phyloP scores from a whole-genome alignment of 768 basidiomycete genomes.

The Phlebiopsis gigantea region DNA sequence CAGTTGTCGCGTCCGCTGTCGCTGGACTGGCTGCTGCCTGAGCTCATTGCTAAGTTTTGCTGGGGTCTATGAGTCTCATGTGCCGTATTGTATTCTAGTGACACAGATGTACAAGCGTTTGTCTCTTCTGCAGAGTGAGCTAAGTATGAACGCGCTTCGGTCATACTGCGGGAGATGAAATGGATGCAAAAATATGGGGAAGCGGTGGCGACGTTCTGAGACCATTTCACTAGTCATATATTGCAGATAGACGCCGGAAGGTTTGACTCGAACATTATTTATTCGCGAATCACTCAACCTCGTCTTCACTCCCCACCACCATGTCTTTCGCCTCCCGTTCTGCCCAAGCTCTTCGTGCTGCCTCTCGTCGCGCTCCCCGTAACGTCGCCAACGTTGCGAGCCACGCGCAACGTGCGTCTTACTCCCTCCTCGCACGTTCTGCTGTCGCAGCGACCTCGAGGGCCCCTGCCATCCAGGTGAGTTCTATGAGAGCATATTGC shows the following conservation, averaged over 20 bases:
- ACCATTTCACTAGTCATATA: not conserved
- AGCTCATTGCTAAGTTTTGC: no score
- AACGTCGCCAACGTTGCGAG: slow-evolving; percentile 33
- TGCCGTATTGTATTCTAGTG: no score
- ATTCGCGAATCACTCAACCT: not conserved
- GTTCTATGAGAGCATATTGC: slow-evolving; percentile 16
- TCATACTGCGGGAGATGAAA: not conserved
- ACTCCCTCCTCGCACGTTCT: slow-evolving; percentile 52
- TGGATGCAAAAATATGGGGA: not conserved
- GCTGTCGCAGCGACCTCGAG: slow-evolving; percentile 29
- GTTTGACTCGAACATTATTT: slow-evolving; percentile 7
- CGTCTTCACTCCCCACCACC: slow-evolving; percentile 27
- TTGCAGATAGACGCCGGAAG: not conserved
- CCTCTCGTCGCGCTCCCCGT: slow-evolving; percentile 62
- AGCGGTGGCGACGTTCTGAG: not conserved
- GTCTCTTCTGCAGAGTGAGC: not conserved
- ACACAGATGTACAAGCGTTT: no score
- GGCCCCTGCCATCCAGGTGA: slow-evolving; percentile 34
- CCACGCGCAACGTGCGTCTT: slow-evolving; percentile 52
- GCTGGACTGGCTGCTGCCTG: slow-evolving; percentile 10
- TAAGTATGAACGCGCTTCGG: not conserved
- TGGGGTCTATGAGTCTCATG: no score
- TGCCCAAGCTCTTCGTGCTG: slow-evolving; percentile 56
- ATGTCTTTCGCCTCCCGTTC: slow-evolving; percentile 69
- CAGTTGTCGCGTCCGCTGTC: slow-evolving; percentile 10